Base-by-base conservation (phyloP, 176 grass and related monocot species). In the Lolium rigidum region DNA sequence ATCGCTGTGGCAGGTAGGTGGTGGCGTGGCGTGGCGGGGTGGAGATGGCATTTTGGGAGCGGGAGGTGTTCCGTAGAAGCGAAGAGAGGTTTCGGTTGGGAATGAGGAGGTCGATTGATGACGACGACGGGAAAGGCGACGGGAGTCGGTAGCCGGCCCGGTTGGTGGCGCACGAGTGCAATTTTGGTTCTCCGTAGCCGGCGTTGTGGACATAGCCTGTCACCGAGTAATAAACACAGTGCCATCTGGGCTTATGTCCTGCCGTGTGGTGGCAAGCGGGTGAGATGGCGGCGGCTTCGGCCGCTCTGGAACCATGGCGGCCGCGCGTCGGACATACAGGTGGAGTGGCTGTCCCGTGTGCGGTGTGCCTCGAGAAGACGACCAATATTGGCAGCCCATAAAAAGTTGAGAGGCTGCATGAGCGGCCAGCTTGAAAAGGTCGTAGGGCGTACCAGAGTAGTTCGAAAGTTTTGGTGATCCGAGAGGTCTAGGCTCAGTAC, bases 1-100 rank as follows among this genome's bases (percentile, higher is more conserved):
- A 63, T 80, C 41, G 9, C 58, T 49, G 76, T 68, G 31, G 2
- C 64, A 59, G 54, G 55, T 80, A 35, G 59, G 56, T 25, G 4
- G 41, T 43, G 7, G 41, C 41, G 31, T 43, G 35, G 43, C 71
- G 43, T 65, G 31, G 82, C 21, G 13, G 59, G 58, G 52, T 60
- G 55, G 69, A 9, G 70, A 63, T 37, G 9, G 81, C 50, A 46
- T 70, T 48, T 50, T 18, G 17, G 15, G 76, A 37, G 4, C 41
- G 4, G 31, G 65, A 86, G 77, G 66, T 57, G 43, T 80, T 80
- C 4, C 70, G 56, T 64, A 5, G 68, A 87, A 74, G 77, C 68
- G 10, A 81, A 80, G 74, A 10, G 39, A 39, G 26, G 55, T 60
- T 80, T 70, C 52, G 16, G 82, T 84, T 76, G 72, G 46, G 6